phyloP scores from a whole-genome alignment of 2,329 filamentous ascomycete species.

The Sclerotinia trifoliorum region DNA sequence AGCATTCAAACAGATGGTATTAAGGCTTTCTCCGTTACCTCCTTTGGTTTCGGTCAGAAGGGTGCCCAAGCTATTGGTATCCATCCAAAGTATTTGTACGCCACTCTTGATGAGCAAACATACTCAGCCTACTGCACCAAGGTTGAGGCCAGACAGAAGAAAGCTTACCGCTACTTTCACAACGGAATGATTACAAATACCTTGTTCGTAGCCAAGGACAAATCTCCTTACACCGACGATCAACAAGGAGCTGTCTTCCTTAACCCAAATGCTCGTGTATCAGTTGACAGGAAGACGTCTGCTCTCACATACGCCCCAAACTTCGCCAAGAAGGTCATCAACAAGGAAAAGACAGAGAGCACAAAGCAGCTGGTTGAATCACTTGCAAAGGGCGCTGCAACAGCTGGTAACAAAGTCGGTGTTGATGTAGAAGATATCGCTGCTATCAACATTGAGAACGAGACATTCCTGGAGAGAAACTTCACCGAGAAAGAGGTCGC shows the following conservation, averaged over 20 bases:
- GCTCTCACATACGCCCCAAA: constrained; percentile 71
- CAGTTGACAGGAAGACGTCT: constrained; percentile 80
- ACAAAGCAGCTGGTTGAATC: constrained; percentile 71
- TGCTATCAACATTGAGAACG: constrained; percentile 87
- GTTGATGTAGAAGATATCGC: constrained; percentile 90
- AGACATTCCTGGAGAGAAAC: constrained; percentile 92
- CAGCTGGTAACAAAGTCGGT: constrained; percentile 74
- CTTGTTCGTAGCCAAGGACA: constrained; percentile 92
- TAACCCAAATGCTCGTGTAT: constrained; percentile 87
- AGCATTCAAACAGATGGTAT: constrained; percentile 96
- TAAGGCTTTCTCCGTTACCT: constrained; percentile 98
- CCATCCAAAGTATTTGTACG: constrained; percentile 93
- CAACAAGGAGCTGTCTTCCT: constrained; percentile 87
- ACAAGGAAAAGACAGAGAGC: constrained; percentile 57
- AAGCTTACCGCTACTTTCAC: constrained; percentile 98
- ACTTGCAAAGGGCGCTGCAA: constrained; percentile 63
- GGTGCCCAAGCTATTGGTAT: constrained; percentile 96
- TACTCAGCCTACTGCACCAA: constrained; percentile 82
- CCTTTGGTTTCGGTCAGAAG: constrained; percentile 99
- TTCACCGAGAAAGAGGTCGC: constrained; percentile 81
- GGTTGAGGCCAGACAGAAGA: constrained; percentile 94
- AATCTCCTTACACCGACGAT: constrained; percentile 84
- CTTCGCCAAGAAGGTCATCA: constrained; percentile 58
- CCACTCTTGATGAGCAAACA: constrained; percentile 82
- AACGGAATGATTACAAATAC: constrained; percentile 97